Conservation (phyloP, 1,139 yeast species). For the Debaryomyces sp. region DNA sequence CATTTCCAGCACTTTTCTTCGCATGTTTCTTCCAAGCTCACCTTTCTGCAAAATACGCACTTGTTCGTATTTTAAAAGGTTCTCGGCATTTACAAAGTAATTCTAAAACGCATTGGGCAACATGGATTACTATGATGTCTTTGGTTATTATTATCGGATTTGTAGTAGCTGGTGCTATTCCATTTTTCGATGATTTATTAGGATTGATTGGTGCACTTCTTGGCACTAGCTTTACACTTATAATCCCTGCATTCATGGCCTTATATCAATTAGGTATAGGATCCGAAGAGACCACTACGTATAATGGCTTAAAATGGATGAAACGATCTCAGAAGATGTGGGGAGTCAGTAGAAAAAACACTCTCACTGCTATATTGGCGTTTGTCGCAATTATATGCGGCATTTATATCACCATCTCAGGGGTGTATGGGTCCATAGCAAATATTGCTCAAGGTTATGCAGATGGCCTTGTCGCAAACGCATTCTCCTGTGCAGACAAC, state of each 20-base stretch:
- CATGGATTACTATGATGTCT: conserved; percentile 14
- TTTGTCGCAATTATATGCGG: conserved; percentile 7
- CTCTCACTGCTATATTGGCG: not conserved
- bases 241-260: conserved; percentile 14
- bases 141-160: conserved; percentile 13
- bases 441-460: conserved; percentile 12
- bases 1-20: conserved; percentile 14
- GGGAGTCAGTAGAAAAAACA: conserved; percentile 2
- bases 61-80: conserved; percentile 15
- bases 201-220: conserved; percentile 10
- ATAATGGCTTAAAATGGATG: no score
- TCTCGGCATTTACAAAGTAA: conserved; percentile 14
- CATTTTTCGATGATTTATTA: conserved; percentile 15
- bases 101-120: conserved; percentile 14
- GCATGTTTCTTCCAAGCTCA: conserved; percentile 12
- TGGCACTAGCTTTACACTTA: conserved; percentile 13
- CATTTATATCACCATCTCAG: conserved; percentile 10
- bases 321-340: not conserved
- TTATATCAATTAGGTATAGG: conserved; percentile 8
- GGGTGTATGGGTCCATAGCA: conserved; percentile 13
- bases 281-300: no score
- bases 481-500: conserved; percentile 14
- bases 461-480: conserved; percentile 11
- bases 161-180: conserved; percentile 17
- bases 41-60: conserved; percentile 15